These are phyloP conservation scores for Phytophthora meadii DNA, from an alignment of 352 stramenopile species.

Conservation along the genomic window DNA sequence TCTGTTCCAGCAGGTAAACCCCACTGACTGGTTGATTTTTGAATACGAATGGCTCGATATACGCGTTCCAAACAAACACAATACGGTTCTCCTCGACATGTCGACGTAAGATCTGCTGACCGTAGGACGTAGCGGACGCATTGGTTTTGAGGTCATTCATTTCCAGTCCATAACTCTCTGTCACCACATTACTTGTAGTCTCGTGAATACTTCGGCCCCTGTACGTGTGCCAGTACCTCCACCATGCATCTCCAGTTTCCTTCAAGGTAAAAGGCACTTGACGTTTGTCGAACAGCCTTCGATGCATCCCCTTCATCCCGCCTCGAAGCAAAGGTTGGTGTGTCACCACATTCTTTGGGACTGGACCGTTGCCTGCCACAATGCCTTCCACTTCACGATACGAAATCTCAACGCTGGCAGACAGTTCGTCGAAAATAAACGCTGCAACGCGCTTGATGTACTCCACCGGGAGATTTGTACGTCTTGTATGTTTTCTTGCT, in stretches of 20 bases:
- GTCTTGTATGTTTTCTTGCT: conserved; percentile 19
- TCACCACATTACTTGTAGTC: conserved; percentile 47
- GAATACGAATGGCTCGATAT: conserved; percentile 64
- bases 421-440: conserved; percentile 45
- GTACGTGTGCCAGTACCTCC: conserved; percentile 39
- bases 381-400: conserved; percentile 49
- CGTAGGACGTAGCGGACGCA: conserved; percentile 52
- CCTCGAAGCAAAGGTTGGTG: conserved; percentile 37
- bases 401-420: conserved; percentile 41
- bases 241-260: conserved; percentile 45
- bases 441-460: conserved; percentile 30
- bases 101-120: conserved; percentile 62
- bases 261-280: conserved; percentile 42
- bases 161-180: conserved; percentile 63
- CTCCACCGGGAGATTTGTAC: conserved; percentile 16
- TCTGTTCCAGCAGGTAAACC: conserved; percentile 55
- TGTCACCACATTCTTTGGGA: conserved; percentile 22
- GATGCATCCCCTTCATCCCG: conserved; percentile 44
- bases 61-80: conserved; percentile 63
- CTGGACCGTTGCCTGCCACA: conserved; percentile 26
- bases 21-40: conserved; percentile 43
- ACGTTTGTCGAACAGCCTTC: conserved; percentile 42
- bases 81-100: conserved; percentile 61
- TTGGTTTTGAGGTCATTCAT: conserved; percentile 49
- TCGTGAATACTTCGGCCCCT: conserved; percentile 25